These are phyloP conservation scores for Aspergillus aculeatinus DNA, from an alignment of 2,329 filamentous ascomycete genomes.

Conservation along the genomic window DNA sequence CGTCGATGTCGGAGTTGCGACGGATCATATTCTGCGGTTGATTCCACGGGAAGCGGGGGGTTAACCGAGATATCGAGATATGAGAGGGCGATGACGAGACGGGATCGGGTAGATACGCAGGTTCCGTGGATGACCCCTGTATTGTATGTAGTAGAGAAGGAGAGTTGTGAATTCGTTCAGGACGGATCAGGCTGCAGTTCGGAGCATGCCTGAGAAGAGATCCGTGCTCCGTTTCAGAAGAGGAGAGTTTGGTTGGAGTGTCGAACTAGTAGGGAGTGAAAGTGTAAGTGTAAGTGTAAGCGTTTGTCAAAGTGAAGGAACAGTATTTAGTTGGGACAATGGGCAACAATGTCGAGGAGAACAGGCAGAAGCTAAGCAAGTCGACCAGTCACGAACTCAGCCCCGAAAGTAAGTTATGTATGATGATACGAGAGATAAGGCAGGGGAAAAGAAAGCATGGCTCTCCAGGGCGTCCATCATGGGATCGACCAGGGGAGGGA, in stretches of 20 bases:
- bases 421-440: not conserved
- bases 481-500: not conserved
- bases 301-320: not conserved
- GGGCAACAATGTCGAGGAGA: not conserved
- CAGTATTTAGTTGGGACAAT: not conserved
- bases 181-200: not conserved
- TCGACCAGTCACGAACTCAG: not conserved
- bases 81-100: conserved; percentile 1
- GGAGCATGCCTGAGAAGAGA: conserved; percentile 24
- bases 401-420: not conserved
- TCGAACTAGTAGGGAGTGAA: conserved; percentile 5
- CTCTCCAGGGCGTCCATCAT: not conserved
- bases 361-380: not conserved
- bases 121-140: not conserved
- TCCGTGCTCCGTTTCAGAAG: conserved; percentile 38
- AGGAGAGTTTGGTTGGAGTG: conserved; percentile 9
- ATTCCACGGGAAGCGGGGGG: not conserved
- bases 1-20: conserved; percentile 44
- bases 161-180: not conserved
- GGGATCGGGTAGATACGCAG: not conserved
- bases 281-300: too few species aligned
- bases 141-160: not conserved
- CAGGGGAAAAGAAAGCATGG: not conserved
- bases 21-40: conserved; percentile 35
- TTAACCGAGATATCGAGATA: not conserved